Evolutionary conservation across 2,329 filamentous ascomycete genomes (phyloP).

Genomic region (Colletotrichum simmondsii): DNA sequence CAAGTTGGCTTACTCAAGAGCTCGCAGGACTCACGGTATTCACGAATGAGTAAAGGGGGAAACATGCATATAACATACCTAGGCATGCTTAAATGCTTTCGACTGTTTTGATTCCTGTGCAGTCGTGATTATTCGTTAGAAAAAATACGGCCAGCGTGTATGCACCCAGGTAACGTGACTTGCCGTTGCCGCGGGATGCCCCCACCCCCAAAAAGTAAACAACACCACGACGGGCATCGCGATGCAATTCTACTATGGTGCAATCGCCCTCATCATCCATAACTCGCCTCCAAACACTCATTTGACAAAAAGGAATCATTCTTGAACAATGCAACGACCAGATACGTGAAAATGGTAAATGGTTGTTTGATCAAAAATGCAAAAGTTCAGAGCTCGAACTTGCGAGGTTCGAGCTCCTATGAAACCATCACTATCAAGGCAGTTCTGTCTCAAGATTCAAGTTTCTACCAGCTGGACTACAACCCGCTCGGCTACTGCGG

Average conservation of each 20-base stretch:
- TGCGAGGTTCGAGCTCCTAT: background rate
- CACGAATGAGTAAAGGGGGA: too few species aligned
- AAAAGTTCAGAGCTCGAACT: background rate
- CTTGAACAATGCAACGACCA: background rate
- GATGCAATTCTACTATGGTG: background rate
- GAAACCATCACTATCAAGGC: background rate
- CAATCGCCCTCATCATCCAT: background rate
- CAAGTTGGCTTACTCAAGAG: too few species aligned
- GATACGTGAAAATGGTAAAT: background rate
- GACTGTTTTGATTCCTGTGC: background rate
- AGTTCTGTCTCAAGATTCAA: background rate
- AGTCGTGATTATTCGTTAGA: background rate
- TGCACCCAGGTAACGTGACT: background rate
- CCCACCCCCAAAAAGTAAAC: background rate
- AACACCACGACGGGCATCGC: background rate
- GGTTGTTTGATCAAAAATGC: background rate
- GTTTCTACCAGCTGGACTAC: background rate
- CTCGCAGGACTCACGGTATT: too few species aligned
- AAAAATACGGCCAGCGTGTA: background rate
- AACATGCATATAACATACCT: too few species aligned
- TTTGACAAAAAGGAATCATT: background rate
- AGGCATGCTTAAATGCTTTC: too few species aligned
- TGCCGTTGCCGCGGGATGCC: background rate
- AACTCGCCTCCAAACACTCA: background rate
- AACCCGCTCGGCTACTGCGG: background rate